phyloP scores from a whole-genome alignment of 352 stramenopile genomes.

The Globisporangium echinulatum region DNA sequence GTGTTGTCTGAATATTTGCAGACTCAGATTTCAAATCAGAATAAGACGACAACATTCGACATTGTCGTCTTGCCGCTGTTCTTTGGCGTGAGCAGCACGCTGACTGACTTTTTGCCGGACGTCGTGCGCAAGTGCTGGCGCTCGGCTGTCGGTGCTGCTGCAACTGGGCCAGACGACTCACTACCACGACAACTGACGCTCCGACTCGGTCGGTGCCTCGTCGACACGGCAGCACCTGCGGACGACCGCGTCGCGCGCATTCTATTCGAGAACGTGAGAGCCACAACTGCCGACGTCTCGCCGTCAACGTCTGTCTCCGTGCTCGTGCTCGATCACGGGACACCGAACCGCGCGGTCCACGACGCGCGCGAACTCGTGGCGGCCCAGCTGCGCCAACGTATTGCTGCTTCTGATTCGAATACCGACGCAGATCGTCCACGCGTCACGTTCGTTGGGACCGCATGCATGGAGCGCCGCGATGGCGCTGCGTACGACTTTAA shows the following conservation, averaged over 20 bases:
- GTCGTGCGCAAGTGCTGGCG: constrained; percentile 44
- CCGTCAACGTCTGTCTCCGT: constrained; percentile 35
- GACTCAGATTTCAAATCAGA: neutral
- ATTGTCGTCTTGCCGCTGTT: constrained; percentile 75
- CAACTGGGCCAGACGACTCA: no score
- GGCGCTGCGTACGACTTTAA: constrained; percentile 74
- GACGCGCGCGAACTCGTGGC: constrained; percentile 54
- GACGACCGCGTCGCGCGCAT: constrained; percentile 65
- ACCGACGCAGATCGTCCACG: constrained; percentile 5
- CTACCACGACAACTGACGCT: constrained; percentile 7
- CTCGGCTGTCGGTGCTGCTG: constrained; percentile 9
- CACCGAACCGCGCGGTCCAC: constrained; percentile 63
- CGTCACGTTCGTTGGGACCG: constrained; percentile 43
- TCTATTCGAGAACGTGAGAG: constrained; percentile 39
- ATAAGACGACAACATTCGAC: constrained; percentile 3
- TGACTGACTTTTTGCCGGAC: constrained; percentile 70
- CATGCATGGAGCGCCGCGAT: constrained; percentile 76
- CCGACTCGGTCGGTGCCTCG: constrained; percentile 47
- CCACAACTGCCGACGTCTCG: constrained; percentile 23
- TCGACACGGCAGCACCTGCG: constrained; percentile 34
- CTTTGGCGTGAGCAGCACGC: constrained; percentile 65
- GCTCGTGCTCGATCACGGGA: constrained; percentile 75
- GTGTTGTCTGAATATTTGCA: constrained; percentile 44
- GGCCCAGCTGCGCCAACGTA: constrained; percentile 26
- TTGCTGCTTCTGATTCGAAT: constrained; percentile 12